Evolutionary conservation across 371 early-diverging fungal genomes (phyloP), one percentile per base, ranked within the genome.

Genomic region (Mortierella sp.): DNA sequence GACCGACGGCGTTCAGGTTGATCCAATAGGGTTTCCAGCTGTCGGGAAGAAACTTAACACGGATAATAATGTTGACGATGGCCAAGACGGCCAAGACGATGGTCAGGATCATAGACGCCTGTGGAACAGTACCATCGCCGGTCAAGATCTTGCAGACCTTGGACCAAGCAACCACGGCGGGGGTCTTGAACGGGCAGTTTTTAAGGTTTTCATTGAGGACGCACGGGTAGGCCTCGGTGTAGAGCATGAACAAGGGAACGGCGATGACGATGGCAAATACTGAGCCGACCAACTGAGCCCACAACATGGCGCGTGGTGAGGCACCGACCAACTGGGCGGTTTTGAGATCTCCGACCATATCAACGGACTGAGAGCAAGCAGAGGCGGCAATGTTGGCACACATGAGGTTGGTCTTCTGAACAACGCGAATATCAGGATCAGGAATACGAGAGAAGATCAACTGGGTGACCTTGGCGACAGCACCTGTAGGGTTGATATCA

Each of bases 261-360:
- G 81, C 82, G 50, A 87, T 76, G 42, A 37, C 84, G 43, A 88
- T 81, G 41, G 89, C 88, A 64, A 87, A 84, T 67, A 85, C 72
- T 14, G 88, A 84, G 19, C 87, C 90, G 15, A 88, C 79, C 32
- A 86, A 67, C 66, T 90, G 89, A 41, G 88, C 87, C 64, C 78
- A 81, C 81, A 90, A 83, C 70, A 87, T 87, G 59, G 90, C 84
- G 23, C 84, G 80, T 31, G 89, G 90, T 30, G 87, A 84, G 17
- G 90, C 86, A 44, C 82, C 83, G 21, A 88, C 62, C 26, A 90
- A 51, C 34, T 89, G 86, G 56, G 83, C 90, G 11, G 87, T 85
- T 81, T 89, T 90, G 19, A 88, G 79, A 82, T 89, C 89, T 50
- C 84, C 80, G 23, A 90, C 86, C 88, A 90, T 87, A 61, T 89